Conservation (phyloP, 306 rosid species). For the Vachellia collinsii region DNA sequence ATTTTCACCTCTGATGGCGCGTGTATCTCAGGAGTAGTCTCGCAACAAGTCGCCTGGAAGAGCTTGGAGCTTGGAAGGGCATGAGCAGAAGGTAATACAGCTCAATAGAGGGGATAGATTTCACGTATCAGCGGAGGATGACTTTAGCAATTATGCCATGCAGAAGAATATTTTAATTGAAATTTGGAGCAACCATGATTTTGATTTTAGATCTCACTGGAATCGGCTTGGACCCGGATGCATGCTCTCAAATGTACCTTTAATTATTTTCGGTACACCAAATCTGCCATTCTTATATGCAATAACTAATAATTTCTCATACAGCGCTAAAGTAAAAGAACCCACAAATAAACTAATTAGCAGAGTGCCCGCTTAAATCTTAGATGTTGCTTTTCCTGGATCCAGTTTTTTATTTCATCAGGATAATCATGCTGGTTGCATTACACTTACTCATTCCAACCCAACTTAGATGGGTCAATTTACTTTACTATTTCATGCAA, state of each 20-base stretch:
- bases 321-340: not conserved
- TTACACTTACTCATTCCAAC: not conserved
- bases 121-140: not conserved
- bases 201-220: slow-evolving; percentile 9
- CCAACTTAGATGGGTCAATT: not conserved
- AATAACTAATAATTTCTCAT: not conserved
- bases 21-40: not conserved
- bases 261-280: not conserved
- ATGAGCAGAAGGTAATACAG: not conserved
- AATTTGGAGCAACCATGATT: not conserved
- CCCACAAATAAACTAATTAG: not conserved
- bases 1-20: not conserved
- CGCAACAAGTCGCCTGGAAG: not conserved
- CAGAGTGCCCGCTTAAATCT: not conserved
- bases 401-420: not conserved
- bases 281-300: not conserved
- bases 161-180: slow-evolving; percentile 1
- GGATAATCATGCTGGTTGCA: not conserved
- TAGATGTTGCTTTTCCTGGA: not conserved
- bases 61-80: not conserved
- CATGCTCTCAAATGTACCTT: not conserved
- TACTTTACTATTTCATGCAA: not conserved
- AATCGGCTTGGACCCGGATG: not conserved
- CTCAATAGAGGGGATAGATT: not conserved
- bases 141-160: not conserved